Percentiles rank a stretch among this genome's conserved stretches.
Conservation (phyloP, 768 basidiomycete species). For the Amanita exitialis region DNA sequence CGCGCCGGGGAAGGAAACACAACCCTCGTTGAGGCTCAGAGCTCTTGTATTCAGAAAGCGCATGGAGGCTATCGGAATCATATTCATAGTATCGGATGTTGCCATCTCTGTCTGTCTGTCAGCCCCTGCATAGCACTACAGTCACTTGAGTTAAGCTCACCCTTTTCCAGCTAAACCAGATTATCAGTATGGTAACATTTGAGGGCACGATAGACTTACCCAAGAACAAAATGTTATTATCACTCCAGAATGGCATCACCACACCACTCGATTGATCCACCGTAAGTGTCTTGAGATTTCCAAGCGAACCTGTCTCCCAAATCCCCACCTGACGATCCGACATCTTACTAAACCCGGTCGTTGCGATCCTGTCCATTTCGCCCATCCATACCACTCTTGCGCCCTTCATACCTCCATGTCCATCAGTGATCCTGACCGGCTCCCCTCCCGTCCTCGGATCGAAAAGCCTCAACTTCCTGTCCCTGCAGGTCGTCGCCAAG, state of each 20-base stretch:
- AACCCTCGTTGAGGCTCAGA: conserved; percentile 93
- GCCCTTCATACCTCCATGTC: conserved; percentile 91
- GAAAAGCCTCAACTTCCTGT: conserved; percentile 87
- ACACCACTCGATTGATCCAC: conserved; percentile 91
- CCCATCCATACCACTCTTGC: conserved; percentile 89
- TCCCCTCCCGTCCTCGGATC: conserved; percentile 79
- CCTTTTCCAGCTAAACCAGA: conserved; percentile 69
- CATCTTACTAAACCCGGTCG: conserved; percentile 96
- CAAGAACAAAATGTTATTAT: conserved; percentile 86
- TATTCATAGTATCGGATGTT: conserved; percentile 98
- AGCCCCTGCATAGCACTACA: not conserved
- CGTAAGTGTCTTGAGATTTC: conserved; percentile 63
- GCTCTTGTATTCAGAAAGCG: conserved; percentile 78
- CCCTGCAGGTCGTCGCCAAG: conserved; percentile 84
- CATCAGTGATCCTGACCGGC: conserved; percentile 75
- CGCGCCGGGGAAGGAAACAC: conserved; percentile 91
- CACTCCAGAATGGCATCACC: conserved; percentile 95
- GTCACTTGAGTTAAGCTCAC: not conserved
- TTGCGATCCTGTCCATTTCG: conserved; percentile 77
- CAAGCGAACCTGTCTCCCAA: conserved; percentile 80
- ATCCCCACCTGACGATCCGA: conserved; percentile 84
- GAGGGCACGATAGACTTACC: conserved; percentile 27
- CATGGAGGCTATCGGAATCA: conserved; percentile 73
- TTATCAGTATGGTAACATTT: not conserved
- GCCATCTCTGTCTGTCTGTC: conserved; percentile 42